Evolutionary conservation across 768 basidiomycete genomes (phyloP), one percentile per base, ranked within the genome.

Genomic region (Auricularia auricula-judae): DNA sequence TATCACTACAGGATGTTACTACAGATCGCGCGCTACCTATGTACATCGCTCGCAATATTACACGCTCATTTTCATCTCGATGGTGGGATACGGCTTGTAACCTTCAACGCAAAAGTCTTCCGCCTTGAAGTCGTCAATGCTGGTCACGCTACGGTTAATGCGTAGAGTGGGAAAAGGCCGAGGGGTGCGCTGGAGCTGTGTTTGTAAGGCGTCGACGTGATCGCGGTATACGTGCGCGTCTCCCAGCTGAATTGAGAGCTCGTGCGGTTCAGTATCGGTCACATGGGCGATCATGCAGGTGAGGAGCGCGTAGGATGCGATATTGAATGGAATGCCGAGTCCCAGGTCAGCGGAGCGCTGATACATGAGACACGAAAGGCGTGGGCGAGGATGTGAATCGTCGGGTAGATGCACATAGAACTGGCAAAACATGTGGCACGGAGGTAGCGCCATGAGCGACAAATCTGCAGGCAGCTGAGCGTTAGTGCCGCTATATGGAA

Each of bases 361-460:
- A 78, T 88, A 98, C 93, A 98, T 94, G 56, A 96, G 81, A 74
- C 95, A 98, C 8, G 93, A 95, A 18, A 98, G 86, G 64, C 83
- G 83, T 8, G 87, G 88, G 68, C 84, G 86, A 1, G 84, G 80
- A 18, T 79, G 70, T 14, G 75, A 69, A 0, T 80, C 68, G 3
- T 85, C 76, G 0, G 96, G 90, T 42, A 96, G 86, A 71, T 93
- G 89, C 42, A 99, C 96, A 78, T 93, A 98, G 81, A 99, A 99
- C 73, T 99, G 97, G 77, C 94, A 98, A 76, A 98, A 88, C 86
- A 98, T 89, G 76, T 98, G 97, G 75, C 97, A 99, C 0, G 97
- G 97, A 0, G 97, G 97, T 0, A 99, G 84, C 0, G 97, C 97
- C 97, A 98, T 99, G 44, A 83, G 80, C 0, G 87, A 85, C 33